phyloP scores from a whole-genome alignment of 148 eudicot species.

The Arbutus unedo region DNA sequence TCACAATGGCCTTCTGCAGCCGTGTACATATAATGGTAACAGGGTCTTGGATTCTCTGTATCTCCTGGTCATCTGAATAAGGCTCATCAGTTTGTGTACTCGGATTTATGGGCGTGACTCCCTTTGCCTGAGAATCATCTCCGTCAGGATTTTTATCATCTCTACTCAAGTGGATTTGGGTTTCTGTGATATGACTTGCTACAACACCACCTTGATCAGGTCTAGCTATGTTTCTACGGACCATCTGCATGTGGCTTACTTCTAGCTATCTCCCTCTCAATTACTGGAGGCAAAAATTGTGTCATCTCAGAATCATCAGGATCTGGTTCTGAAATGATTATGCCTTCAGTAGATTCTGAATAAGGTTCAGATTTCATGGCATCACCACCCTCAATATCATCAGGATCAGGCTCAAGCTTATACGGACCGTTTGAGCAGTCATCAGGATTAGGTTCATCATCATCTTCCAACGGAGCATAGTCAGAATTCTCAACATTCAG shows the following conservation, averaged over 20 bases:
- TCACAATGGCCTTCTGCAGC: constrained; percentile 57
- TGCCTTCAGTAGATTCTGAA: constrained; percentile 13
- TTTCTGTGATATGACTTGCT: neutral
- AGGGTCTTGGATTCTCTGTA: constrained; percentile 80
- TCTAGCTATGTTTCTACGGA: neutral
- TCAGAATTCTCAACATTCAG: constrained; percentile 5
- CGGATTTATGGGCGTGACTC: constrained; percentile 14
- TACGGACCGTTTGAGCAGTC: constrained; percentile 16
- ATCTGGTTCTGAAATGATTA: constrained; percentile 27
- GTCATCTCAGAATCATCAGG: constrained; percentile 29
- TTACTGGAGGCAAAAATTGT: constrained; percentile 1
- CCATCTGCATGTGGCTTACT: neutral
- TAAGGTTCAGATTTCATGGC: constrained; percentile 29
- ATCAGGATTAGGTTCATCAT: constrained; percentile 32
- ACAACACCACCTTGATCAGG: neutral
- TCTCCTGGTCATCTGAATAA: constrained; percentile 67
- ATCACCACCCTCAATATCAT: constrained; percentile 26
- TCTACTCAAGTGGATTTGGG: neutral
- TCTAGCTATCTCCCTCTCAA: constrained; percentile 6
- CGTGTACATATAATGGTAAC: constrained; percentile 46
- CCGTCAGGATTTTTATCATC: constrained; percentile 36
- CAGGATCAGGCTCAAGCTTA: constrained; percentile 43
- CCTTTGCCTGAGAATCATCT: constrained; percentile 27
- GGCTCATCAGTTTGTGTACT: constrained; percentile 39
- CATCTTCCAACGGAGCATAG: constrained; percentile 7